phyloP scores from a whole-genome alignment of 176 grass and related monocot species.

The Canna indica region DNA sequence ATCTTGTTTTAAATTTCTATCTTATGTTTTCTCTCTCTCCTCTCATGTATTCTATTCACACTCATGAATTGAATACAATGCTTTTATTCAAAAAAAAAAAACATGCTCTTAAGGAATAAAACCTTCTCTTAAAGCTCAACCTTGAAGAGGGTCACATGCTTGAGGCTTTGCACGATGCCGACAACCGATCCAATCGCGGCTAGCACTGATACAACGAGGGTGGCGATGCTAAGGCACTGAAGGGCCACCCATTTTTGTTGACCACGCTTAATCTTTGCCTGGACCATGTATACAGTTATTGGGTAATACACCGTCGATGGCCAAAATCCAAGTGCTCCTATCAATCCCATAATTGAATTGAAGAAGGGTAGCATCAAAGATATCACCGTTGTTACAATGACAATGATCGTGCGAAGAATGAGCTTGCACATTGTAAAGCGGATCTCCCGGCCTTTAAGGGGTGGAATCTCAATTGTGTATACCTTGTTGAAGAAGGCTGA shows the following conservation, averaged over 20 bases:
- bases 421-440: constrained; percentile 64
- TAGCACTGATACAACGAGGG: constrained; percentile 58
- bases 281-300: constrained; percentile 65
- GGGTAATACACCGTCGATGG: constrained; percentile 84
- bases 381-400: constrained; percentile 50
- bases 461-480: constrained; percentile 41
- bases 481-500: constrained; percentile 47
- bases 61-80: too few relatives aligned
- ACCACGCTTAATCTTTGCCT: constrained; percentile 49
- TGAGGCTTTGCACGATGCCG: constrained; percentile 56
- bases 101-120: too few relatives aligned
- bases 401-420: constrained; percentile 57
- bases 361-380: constrained; percentile 86
- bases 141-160: constrained; percentile 70
- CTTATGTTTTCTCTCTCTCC: too few relatives aligned
- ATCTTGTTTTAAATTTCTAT: too few relatives aligned
- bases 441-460: constrained; percentile 21
- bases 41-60: too few relatives aligned
- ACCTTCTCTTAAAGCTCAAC: constrained; percentile 43
- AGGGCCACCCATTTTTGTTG: constrained; percentile 53
- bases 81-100: too few relatives aligned
- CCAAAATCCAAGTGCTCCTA: constrained; percentile 73
- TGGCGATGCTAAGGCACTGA: constrained; percentile 52
- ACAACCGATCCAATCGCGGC: constrained; percentile 60
- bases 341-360: constrained; percentile 71